A percentile compares a stretch with the other conserved stretches of the same genome.
phyloP scores from a whole-genome alignment of 2,329 filamentous ascomycete species.

The Hirsutella thompsonii region DNA sequence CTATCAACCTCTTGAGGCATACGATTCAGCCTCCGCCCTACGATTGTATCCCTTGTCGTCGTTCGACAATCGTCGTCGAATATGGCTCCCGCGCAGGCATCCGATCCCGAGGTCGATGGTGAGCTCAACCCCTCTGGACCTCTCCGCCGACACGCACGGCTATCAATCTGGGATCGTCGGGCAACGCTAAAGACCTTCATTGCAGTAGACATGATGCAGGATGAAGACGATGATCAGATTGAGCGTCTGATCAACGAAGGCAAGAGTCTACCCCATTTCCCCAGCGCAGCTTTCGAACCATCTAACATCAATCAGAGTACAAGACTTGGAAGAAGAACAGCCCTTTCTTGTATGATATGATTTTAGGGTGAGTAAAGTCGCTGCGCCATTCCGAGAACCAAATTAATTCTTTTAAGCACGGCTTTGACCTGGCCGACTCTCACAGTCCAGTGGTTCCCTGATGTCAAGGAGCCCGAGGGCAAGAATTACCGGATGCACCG shows the following conservation, averaged over 20 bases:
- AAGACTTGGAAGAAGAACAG: constrained; percentile 99
- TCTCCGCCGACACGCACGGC: neutral
- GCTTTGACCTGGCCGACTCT: constrained; percentile 95
- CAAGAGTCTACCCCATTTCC: constrained; percentile 16
- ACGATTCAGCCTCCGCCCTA: neutral
- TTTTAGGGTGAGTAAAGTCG: constrained; percentile 49
- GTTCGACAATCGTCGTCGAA: too few relatives aligned
- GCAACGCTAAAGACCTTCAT: too few relatives aligned
- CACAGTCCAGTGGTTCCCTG: constrained; percentile 96
- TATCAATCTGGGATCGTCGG: too few relatives aligned
- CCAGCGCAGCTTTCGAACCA: neutral
- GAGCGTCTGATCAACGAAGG: constrained; percentile 93
- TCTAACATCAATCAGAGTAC: constrained; percentile 53
- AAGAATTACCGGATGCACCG: constrained; percentile 83
- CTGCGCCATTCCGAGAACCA: neutral
- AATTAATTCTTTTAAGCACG: constrained; percentile 38
- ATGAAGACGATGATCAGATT: constrained; percentile 60
- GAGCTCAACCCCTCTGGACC: constrained; percentile 6
- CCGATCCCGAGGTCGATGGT: constrained; percentile 24
- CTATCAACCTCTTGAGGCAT: too few relatives aligned
- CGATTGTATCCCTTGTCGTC: too few relatives aligned
- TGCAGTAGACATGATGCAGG: constrained; percentile 32
- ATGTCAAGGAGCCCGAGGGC: constrained; percentile 76
- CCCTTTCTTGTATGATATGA: constrained; percentile 96
- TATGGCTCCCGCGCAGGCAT: constrained; percentile 23